phyloP scores from a whole-genome alignment of 208 protist species.

The Lotmaria passim region DNA sequence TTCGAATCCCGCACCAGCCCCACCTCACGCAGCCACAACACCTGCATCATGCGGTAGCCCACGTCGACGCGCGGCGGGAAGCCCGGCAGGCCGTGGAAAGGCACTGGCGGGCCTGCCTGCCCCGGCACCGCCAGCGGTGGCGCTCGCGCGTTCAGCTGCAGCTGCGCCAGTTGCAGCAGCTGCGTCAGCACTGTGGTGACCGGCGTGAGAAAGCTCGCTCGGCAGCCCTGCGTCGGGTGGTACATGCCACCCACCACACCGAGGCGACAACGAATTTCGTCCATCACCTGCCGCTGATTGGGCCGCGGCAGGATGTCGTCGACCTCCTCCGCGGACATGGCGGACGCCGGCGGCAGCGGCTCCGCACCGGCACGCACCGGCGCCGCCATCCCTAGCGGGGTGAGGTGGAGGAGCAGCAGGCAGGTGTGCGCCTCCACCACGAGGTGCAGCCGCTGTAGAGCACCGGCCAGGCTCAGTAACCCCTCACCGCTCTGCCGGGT shows the following conservation, averaged over 20 bases:
- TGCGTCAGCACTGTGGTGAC: conserved; percentile 68
- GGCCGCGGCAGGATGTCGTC: conserved; percentile 38
- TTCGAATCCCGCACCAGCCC: conserved; percentile 48
- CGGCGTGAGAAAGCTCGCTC: conserved; percentile 68
- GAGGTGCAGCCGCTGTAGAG: conserved; percentile 45
- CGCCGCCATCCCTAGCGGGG: conserved; percentile 34
- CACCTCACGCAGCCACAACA: conserved; percentile 74
- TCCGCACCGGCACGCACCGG: conserved; percentile 28
- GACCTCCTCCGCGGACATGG: conserved; percentile 16
- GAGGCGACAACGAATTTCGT: conserved; percentile 58
- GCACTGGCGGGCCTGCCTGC: conserved; percentile 15
- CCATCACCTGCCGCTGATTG: conserved; percentile 49
- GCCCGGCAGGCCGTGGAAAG: conserved; percentile 55
- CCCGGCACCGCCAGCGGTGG: conserved; percentile 19
- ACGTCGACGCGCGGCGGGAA: conserved; percentile 39
- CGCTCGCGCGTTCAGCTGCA: conserved; percentile 37
- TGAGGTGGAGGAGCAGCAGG: conserved; percentile 66
- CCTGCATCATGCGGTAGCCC: conserved; percentile 70
- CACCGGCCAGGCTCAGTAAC: conserved; percentile 54
- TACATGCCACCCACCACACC: conserved; percentile 68
- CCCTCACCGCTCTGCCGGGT: conserved; percentile 59
- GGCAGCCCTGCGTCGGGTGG: conserved; percentile 49
- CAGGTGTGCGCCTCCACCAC: conserved; percentile 74
- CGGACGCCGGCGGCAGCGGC: conserved; percentile 19
- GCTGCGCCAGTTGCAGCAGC: conserved; percentile 54